Evolutionary conservation across 1,284 basidiomycete genomes (phyloP), one percentile per base, ranked within the genome.

Genomic region (Athelia psychrophila): DNA sequence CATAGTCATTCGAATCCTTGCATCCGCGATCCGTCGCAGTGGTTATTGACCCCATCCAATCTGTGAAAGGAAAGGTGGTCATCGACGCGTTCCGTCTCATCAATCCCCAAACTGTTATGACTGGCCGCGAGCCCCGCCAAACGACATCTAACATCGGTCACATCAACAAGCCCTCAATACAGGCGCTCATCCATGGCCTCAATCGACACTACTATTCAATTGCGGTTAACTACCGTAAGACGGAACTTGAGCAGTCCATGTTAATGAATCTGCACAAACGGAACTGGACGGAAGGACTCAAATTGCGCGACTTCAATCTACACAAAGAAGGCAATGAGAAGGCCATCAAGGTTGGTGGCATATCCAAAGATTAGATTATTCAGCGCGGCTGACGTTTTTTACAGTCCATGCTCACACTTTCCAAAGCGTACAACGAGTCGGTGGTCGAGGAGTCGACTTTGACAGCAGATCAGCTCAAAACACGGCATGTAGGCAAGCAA

Each of bases 51-150:
- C 97, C 97, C 27, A 99, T 99, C 65, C 97, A 99, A 72, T 98
- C 95, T 24, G 97, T 99, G 62, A 95, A 98, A 69, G 94, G 94
- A 52, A 95, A 95, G 70, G 97, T 99, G 44, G 97, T 99, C 54
- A 98, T 99, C 59, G 97, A 99, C 73, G 97, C 97, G 6, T 99
- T 99, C 81, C 89, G 97, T 56, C 87, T 94, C 44, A 98, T 98
- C 73, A 89, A 90, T 66, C 91, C 95, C 30, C 86, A 91, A 60
- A 80, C 85, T 45, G 86, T 96, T 57, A 82, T 93, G 36, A 76
- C 92, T 60, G 95, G 97, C 51, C 89, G 94, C 56, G 97, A 99
- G 73, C 93, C 95, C 16, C 83, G 97, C 25, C 97, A 99, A 70
- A 98, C 95, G 50, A 99, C 97, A 13, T 95, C 92, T 40, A 99